phyloP scores from a whole-genome alignment of 164 flowering plant species.

The Saururus chinensis region DNA sequence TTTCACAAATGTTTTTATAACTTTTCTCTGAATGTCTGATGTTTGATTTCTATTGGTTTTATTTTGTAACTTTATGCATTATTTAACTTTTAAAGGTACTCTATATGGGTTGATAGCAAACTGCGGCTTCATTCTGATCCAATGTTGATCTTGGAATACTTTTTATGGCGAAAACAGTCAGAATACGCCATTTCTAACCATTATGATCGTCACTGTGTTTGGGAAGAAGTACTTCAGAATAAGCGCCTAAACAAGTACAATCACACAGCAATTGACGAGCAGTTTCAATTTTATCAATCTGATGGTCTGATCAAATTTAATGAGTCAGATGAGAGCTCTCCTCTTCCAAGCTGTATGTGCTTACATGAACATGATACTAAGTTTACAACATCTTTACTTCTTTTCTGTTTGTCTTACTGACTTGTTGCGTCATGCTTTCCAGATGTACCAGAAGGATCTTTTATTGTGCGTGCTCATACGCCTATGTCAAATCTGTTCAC shows the following conservation, averaged over 20 bases:
- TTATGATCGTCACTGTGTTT: conserved; percentile 95
- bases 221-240: conserved; percentile 97
- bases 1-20: neutral
- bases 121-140: conserved; percentile 88
- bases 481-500: conserved; percentile 95
- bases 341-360: conserved; percentile 85
- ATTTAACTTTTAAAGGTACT: conserved; percentile 47
- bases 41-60: neutral
- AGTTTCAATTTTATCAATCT: conserved; percentile 74
- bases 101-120: conserved; percentile 97
- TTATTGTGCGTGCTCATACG: conserved; percentile 86
- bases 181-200: conserved; percentile 98
- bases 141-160: conserved; percentile 68
- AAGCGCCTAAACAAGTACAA: conserved; percentile 90
- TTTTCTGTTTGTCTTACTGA: neutral
- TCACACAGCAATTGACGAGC: conserved; percentile 87
- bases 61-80: neutral
- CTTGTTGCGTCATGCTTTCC: conserved; percentile 13
- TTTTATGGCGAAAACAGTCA: conserved; percentile 66
- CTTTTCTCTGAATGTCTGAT: neutral
- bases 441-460: conserved; percentile 98
- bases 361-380: neutral
- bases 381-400: too few species aligned
- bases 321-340: conserved; percentile 49
- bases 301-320: conserved; percentile 91